Evolutionary conservation across 176 grass and related monocot genomes (phyloP).

Genomic region (Carex littledalei): DNA sequence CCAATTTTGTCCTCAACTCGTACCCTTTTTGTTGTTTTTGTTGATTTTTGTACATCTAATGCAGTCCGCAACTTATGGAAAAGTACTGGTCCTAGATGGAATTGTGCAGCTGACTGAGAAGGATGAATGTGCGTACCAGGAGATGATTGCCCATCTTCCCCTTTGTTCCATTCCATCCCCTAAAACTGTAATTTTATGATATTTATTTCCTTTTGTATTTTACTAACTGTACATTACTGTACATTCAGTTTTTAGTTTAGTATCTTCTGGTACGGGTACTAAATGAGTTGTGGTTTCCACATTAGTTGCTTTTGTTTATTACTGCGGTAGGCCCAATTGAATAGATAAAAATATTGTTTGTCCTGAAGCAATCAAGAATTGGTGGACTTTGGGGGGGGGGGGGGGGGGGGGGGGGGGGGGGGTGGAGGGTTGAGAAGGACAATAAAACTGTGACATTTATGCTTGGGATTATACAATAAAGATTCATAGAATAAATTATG

Average conservation of each 20-base stretch:
- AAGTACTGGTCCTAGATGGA: constrained; percentile 95
- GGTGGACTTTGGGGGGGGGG: background rate
- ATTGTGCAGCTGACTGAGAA: constrained; percentile 97
- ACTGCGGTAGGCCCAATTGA: background rate
- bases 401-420: background rate
- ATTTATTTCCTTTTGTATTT: background rate
- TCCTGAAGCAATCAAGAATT: background rate
- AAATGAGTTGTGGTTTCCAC: background rate
- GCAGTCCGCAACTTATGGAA: constrained; percentile 86
- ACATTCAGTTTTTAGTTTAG: background rate
- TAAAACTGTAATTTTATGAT: constrained; percentile 58
- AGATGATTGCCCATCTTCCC: constrained; percentile 96
- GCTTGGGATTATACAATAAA: background rate
- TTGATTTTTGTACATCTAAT: background rate
- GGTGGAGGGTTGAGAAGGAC: background rate
- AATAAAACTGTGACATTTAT: background rate
- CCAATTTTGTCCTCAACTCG: background rate
- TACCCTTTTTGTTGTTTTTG: constrained; percentile 16
- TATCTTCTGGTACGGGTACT: background rate
- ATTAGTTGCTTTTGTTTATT: background rate
- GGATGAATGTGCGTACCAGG: constrained; percentile 98
- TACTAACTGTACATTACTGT: background rate
- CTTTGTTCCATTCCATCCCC: constrained; percentile 93
- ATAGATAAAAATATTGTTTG: background rate
- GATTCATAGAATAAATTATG: too few relatives aligned